Evolutionary conservation across 1,284 basidiomycete genomes (phyloP).

Genomic region (Ustilago loliicola): DNA sequence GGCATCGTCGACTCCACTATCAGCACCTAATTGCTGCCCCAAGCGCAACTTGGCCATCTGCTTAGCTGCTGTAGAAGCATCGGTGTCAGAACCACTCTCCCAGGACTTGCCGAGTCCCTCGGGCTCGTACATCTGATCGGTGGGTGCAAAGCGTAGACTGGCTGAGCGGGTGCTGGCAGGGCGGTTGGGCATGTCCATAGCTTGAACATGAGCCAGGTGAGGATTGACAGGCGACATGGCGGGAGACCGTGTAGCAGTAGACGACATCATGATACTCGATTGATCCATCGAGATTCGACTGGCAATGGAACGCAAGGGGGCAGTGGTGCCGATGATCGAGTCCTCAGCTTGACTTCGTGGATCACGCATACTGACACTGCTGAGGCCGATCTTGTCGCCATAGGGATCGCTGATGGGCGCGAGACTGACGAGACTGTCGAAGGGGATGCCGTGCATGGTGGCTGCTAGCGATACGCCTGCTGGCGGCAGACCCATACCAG

Average conservation of each 20-base stretch:
- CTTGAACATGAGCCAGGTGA: conserved; percentile 36
- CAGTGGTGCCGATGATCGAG: conserved; percentile 30
- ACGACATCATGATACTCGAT: conserved; percentile 39
- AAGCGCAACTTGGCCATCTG: conserved; percentile 31
- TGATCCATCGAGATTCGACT: conserved; percentile 49
- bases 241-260: conserved; percentile 29
- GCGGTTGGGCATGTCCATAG: conserved; percentile 34
- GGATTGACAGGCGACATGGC: conserved; percentile 32
- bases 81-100: conserved; percentile 36
- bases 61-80: conserved; percentile 9
- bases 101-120: conserved; percentile 32
- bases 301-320: conserved; percentile 36
- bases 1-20: not conserved
- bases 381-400: conserved; percentile 58
- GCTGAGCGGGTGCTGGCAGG: conserved; percentile 49
- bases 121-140: conserved; percentile 36
- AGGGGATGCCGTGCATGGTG: conserved; percentile 79
- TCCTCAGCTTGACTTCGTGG: conserved; percentile 36
- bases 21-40: not conserved
- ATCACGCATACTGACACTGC: conserved; percentile 57
- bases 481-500: conserved; percentile 44
- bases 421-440: conserved; percentile 82
- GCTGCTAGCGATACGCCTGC: conserved; percentile 26
- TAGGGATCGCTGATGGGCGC: conserved; percentile 83
- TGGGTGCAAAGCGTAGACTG: conserved; percentile 56